These are phyloP conservation scores for Aspergillus campestris DNA, from an alignment of 495 filamentous ascomycete genomes.

Conservation along the genomic window DNA sequence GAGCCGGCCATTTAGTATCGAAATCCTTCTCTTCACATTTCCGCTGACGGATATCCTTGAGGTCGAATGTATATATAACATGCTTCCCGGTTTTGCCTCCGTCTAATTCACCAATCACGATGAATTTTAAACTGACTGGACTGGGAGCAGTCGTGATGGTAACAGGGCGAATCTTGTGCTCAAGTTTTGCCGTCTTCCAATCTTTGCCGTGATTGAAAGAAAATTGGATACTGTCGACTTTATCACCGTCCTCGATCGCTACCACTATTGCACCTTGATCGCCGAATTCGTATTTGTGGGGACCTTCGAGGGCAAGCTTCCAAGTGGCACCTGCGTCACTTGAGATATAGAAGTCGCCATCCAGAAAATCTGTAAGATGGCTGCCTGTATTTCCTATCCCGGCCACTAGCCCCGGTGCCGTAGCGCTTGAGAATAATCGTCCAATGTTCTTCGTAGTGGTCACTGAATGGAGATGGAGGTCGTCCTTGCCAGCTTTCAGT, in stretches of 20 bases:
- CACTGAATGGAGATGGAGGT: constrained; percentile 83
- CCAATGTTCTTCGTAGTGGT: constrained; percentile 72
- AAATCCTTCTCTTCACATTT: constrained; percentile 77
- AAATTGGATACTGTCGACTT: constrained; percentile 61
- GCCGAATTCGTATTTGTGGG: constrained; percentile 92
- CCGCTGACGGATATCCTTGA: constrained; percentile 67
- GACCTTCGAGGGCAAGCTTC: constrained; percentile 61
- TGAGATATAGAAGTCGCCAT: constrained; percentile 77
- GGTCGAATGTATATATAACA: constrained; percentile 68
- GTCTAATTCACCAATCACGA: constrained; percentile 50
- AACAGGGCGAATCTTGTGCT: constrained; percentile 51
- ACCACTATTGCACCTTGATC: constrained; percentile 83
- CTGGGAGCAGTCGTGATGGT: constrained; percentile 80
- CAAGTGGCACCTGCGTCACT: constrained; percentile 87
- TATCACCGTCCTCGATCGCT: constrained; percentile 59
- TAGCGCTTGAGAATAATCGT: constrained; percentile 81
- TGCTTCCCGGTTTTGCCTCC: constrained; percentile 39
- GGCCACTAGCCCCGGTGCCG: constrained; percentile 83
- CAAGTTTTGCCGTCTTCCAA: constrained; percentile 61
- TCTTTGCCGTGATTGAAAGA: constrained; percentile 80
- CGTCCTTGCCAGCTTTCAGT: constrained; percentile 49
- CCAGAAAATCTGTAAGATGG: constrained; percentile 51
- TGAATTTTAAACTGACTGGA: constrained; percentile 83
- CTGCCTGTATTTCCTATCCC: constrained; percentile 83
- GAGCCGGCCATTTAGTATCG: constrained; percentile 71